These are phyloP conservation scores for Prunus persica DNA, from an alignment of 306 rosid genomes.

Conservation along the genomic window Prunus_persica_NCBIv2 NC_034009.1:30138001-30138500, in stretches of 20 bases:
- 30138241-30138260: too few relatives aligned
- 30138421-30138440: not conserved
- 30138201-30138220: too few relatives aligned
- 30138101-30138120: not conserved
- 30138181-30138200: fast-evolving
- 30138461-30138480: not conserved
- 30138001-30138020: not conserved
- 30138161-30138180: fast-evolving
- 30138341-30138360: too few relatives aligned
- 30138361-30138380: too few relatives aligned
- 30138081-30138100: not conserved
- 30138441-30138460: not conserved
- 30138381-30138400: not conserved
- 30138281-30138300: fast-evolving
- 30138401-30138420: not conserved
- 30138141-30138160: too few relatives aligned
- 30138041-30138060: not conserved
- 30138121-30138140: not conserved
- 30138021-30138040: not conserved
- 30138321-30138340: too few relatives aligned
- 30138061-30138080: not conserved
- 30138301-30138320: too few relatives aligned
- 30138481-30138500: not conserved
- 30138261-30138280: too few relatives aligned
- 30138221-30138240: fast-evolving